Evolutionary conservation across 2,329 filamentous ascomycete species (phyloP), one percentile per base, ranked within the genome.

Genomic region (Daldinia eschscholtzii): DNA sequence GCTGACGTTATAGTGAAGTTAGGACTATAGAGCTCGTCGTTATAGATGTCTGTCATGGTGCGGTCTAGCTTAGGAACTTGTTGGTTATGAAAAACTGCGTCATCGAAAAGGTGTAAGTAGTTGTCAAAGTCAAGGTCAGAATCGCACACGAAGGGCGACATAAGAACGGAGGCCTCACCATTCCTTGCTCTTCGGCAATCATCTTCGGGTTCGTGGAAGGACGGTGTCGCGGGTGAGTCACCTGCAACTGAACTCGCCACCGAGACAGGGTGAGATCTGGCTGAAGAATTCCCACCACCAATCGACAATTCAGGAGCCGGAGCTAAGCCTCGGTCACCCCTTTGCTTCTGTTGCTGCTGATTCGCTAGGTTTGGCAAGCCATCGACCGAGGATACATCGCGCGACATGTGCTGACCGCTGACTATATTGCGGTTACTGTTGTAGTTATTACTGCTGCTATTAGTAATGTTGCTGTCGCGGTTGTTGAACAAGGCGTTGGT

Each of bases 21-120:
- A 0, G 92, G 91, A 74, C 91, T 94, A 83, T 93, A 97, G 0
- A 97, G 86, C 79, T 96, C 93, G 78, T 97, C 94, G 75, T 89
- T 87, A 76, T 92, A 95, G 57, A 93, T 87, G 76, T 97, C 93
- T 18, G 93, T 95, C 82, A 96, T 93, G 0, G 94, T 96, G 64
- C 93, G 87, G 73, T 94, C 91, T 71, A 97, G 87, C 80, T 95
- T 96, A 28, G 94, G 92, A 28, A 90, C 83, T 42, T 68, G 60
- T 61, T 63, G 62, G 61, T 84, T 83, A 69, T 83, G 80, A 72
- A 82, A 83, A 72, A 88, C 86, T 81, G 88, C 86, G 89, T 84
- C 75, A 80, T 83, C 79, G 76, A 77, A 81, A 79, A 84, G 81
- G 77, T 82, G 90, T 94, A 89, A 94, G 91, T 88, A 89, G 78